Evolutionary conservation across 2,329 filamentous ascomycete genomes (phyloP).

Genomic region (Ambrosiella beaveri): DNA sequence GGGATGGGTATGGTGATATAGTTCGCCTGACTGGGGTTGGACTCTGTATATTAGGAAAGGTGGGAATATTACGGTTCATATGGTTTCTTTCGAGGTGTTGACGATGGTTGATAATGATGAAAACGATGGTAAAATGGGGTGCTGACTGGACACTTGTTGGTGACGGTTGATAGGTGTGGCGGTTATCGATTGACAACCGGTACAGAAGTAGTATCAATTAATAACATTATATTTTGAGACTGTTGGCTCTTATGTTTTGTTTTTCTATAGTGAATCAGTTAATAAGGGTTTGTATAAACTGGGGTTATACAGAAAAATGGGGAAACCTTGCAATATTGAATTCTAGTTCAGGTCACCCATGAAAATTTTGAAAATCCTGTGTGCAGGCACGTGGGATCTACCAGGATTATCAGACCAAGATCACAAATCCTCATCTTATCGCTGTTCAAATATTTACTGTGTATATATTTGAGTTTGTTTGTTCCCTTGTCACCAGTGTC

Average conservation of each 20-base stretch:
- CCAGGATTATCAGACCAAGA: too few species aligned
- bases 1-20: neutral
- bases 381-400: too few species aligned
- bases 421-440: too few species aligned
- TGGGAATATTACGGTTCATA: constrained; percentile 7
- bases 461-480: too few species aligned
- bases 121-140: neutral
- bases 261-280: neutral
- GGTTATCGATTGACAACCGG: neutral
- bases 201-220: constrained; percentile 1
- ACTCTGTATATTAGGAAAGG: constrained; percentile 9
- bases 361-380: too few species aligned
- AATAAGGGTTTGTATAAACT: neutral
- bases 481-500: too few species aligned
- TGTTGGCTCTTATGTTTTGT: neutral
- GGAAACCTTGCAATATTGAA: too few species aligned
- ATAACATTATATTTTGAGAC: neutral
- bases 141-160: neutral
- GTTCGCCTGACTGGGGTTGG: neutral
- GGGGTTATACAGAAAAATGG: neutral
- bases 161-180: neutral
- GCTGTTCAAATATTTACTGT: too few species aligned
- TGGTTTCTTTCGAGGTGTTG: neutral
- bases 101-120: neutral
- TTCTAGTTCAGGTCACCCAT: too few species aligned